Evolutionary conservation across 441 rosid genomes (phyloP).

Genomic region (Rhodomyrtus psidioides): DNA sequence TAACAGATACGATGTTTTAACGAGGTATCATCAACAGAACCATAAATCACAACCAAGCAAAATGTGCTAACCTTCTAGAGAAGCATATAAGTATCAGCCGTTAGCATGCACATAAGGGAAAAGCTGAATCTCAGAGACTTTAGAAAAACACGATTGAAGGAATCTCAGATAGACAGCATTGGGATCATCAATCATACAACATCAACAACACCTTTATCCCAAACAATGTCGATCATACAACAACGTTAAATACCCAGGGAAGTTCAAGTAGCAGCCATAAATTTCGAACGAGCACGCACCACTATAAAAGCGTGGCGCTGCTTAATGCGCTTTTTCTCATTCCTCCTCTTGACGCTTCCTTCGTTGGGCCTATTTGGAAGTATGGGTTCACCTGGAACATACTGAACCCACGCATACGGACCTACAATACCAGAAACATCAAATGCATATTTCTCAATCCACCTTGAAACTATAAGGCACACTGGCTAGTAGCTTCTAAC

Average conservation of each 20-base stretch:
- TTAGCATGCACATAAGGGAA: neutral
- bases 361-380: slow-evolving; percentile 66
- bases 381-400: slow-evolving; percentile 69
- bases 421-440: slow-evolving; percentile 35
- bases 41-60: neutral
- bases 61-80: neutral
- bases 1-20: neutral
- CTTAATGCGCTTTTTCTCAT: slow-evolving; percentile 68
- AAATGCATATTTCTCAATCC: neutral
- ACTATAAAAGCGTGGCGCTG: slow-evolving; percentile 52
- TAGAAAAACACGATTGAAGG: neutral
- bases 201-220: too few species aligned
- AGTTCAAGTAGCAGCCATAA: neutral
- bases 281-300: slow-evolving; percentile 21
- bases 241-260: neutral
- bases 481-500: neutral
- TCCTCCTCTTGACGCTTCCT: slow-evolving; percentile 79
- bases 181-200: neutral
- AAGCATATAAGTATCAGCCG: neutral
- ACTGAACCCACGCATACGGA: slow-evolving; percentile 77
- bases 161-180: neutral
- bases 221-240: too few species aligned
- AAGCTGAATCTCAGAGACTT: neutral
- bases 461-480: neutral
- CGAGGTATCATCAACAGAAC: neutral